Evolutionary conservation across 1,139 yeast species (phyloP), one percentile per base, ranked within the genome.

Genomic region (Suhomyces maxii): DNA sequence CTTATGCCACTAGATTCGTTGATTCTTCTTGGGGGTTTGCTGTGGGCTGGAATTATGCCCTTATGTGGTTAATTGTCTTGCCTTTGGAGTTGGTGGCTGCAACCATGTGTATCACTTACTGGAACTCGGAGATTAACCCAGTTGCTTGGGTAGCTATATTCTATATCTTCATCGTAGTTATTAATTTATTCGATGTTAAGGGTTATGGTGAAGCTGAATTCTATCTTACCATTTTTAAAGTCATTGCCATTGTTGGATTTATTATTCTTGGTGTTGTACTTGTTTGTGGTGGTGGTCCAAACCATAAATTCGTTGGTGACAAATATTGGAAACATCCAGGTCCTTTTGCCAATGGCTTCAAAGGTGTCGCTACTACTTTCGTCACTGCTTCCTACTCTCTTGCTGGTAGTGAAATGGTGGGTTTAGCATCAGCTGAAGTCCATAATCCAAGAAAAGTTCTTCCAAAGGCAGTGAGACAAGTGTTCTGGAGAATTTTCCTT

Each of bases 361-460:
- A 89, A 63, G 97, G 97, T 55, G 82, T 89, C 28, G 81, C 89
- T 58, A 73, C 88, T n/a, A 86, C 86, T 31, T 86, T 90, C 58
- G 89, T 90, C 42, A 80, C 85, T 31, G 95, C 96, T 26, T 95
- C 96, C 7, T 90, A 89, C 67, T 83, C 96, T 5, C 86, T 87
- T 59, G 90, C 91, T 45, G 95, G 95, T 57, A 81, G 86, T 44
- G 96, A 88, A 67, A 75, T 86, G 60, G 86, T 86, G 48, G 95
- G 95, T 45, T 72, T 89, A 53, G 90, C 95, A 14, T 90, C 95
- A 34, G 89, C 95, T 14, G 96, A 89, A 67, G 82, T 95, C 39
- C 75, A 74, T 39, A 83, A 86, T 63, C 96, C 96, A 2, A 42
- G 56, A 25, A 66, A 64, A 46, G 64, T 67, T 2, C 58, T 73